A percentile compares a stretch with the other conserved stretches of the same genome.
Evolutionary conservation across 2,329 filamentous ascomycete genomes (phyloP).

Genomic region (Chaetomium sp.): DNA sequence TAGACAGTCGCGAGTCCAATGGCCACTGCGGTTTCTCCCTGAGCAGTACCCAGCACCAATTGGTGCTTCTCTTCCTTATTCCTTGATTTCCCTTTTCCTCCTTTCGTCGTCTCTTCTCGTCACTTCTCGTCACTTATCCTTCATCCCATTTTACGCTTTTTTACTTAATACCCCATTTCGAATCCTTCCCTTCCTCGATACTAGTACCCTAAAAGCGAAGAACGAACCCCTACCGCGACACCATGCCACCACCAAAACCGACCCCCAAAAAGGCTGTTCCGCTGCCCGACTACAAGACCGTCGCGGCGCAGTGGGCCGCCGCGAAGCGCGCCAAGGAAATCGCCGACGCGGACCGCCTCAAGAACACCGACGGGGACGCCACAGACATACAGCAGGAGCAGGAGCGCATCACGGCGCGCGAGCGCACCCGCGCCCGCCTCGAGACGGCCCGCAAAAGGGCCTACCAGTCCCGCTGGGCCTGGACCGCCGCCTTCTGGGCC

Average conservation of each 20-base stretch:
- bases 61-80: neutral
- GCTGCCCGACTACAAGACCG: slow-evolving; percentile 52
- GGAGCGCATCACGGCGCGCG: slow-evolving; percentile 41
- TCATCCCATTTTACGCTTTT: neutral
- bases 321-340: slow-evolving; percentile 54
- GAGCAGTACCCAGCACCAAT: slow-evolving; percentile 9
- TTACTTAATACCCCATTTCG: slow-evolving; percentile 13
- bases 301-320: slow-evolving; percentile 56
- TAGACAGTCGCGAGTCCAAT: slow-evolving; percentile 19
- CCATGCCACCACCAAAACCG: slow-evolving; percentile 34
- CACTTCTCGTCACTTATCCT: neutral
- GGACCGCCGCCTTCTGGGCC: slow-evolving; percentile 67
- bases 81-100: neutral
- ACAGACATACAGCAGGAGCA: slow-evolving; percentile 24
- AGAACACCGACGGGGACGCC: slow-evolving; percentile 4
- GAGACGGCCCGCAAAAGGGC: slow-evolving; percentile 51
- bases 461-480: slow-evolving; percentile 58
- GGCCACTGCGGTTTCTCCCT: slow-evolving; percentile 21
- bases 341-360: slow-evolving; percentile 42
- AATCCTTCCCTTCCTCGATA: neutral
- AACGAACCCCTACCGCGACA: neutral
- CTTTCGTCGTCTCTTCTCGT: no score
- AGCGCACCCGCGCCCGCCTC: slow-evolving; percentile 50
- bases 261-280: slow-evolving; percentile 33
- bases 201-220: neutral